Evolutionary conservation across 257 asterid species (phyloP), one percentile per base, ranked within the genome.

Genomic region (Verbena officinalis): DNA sequence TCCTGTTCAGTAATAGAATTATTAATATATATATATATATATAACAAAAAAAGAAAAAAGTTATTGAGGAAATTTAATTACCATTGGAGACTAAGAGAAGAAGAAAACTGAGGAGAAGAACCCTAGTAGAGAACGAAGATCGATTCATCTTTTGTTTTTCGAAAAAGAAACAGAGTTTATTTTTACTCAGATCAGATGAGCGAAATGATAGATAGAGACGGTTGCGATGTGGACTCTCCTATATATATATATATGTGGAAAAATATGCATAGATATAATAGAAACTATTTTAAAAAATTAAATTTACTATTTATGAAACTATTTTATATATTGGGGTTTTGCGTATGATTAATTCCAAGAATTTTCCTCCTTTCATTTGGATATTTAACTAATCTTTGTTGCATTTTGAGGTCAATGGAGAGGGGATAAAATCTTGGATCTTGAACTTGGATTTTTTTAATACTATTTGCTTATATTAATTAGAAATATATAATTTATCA

Each of bases 71-170:
- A n/a, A n/a, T n/a, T 27, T 27, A 27, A 27, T 75, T 73, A 86
- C 90, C 90, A 65, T 61, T 64, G 10, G 79, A 73, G 68, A 65
- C 74, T 30, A 69, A 33, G 24, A 76, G 73, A 15, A 80, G 50
- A 40, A 83, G 81, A 58, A 81, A 15, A 27, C 63, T 44, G 16
- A 73, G 48, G 36, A 71, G 73, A 72, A 72, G 55, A 68, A 68
- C 19, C 61, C 70, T 45, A 52, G n/a, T 53, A 6, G 7, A n/a
- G 40, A 69, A 43, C 36, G 65, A 59, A 64, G 76, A 71, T 40
- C 44, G 40, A 21, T 8, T 59, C 84, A 79, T 78, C 46, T 49
- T 65, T 61, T 12, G 5, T 24, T 69, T 45, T 46, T 16, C 9
- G 3, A n/a, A 23, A 19, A 44, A 40, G 11, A 10, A 30, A 8